These are phyloP conservation scores for Histomonas meleagridis DNA, from an alignment of 208 protist species.

Conservation along the genomic window DNA sequence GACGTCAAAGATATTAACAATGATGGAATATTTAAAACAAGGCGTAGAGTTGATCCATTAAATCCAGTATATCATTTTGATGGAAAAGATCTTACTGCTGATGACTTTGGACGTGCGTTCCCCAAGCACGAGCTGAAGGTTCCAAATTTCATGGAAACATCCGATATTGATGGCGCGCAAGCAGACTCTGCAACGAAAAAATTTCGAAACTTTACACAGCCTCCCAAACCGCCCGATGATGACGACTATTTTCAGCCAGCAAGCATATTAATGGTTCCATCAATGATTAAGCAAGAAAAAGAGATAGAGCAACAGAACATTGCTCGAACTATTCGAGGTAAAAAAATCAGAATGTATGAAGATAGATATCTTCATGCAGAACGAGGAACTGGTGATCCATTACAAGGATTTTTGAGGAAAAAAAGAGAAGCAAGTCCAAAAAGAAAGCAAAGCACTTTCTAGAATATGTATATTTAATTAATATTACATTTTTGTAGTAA, in stretches of 20 bases:
- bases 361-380: not conserved
- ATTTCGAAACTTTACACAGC: not conserved
- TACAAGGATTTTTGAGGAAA: not conserved
- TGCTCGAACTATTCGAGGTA: not conserved
- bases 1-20: constrained; percentile 18
- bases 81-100: not conserved
- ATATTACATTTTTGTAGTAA: too few species aligned
- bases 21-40: not conserved
- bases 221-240: not conserved
- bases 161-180: not conserved
- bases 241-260: not conserved
- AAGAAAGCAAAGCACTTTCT: too few species aligned
- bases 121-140: not conserved
- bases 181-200: not conserved
- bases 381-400: not conserved
- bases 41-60: not conserved
- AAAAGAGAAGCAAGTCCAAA: too few species aligned
- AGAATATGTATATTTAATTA: too few species aligned
- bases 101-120: not conserved
- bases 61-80: not conserved
- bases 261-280: not conserved
- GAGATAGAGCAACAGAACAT: not conserved
- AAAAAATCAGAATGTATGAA: not conserved
- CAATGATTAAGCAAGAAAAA: constrained; percentile 10
- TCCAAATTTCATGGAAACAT: not conserved